phyloP scores from a whole-genome alignment of 768 basidiomycete genomes.

The Termitomyces sp. region DNA sequence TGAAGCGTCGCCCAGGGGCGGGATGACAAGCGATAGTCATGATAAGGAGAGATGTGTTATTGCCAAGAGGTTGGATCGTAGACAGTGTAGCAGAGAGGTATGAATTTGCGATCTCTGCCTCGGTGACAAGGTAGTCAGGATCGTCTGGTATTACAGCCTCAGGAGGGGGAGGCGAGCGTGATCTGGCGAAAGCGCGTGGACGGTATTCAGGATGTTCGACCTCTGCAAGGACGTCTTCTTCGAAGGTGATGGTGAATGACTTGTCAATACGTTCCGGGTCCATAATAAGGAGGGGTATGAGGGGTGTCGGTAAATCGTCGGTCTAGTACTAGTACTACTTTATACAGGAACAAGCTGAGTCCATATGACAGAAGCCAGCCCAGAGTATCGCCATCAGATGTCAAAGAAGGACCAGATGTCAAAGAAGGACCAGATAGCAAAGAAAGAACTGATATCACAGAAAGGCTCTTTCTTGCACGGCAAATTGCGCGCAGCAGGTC shows the following conservation, averaged over 20 bases:
- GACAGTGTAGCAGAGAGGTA: slow-evolving; percentile 18
- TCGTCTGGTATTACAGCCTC: neutral
- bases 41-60: slow-evolving; percentile 16
- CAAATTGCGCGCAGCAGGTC: neutral
- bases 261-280: slow-evolving; percentile 1
- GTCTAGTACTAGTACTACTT: neutral
- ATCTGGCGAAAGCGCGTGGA: slow-evolving; percentile 10
- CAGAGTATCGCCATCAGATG: neutral
- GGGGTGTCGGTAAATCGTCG: neutral
- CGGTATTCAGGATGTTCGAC: slow-evolving; percentile 4
- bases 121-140: slow-evolving; percentile 15
- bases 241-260: slow-evolving; percentile 15
- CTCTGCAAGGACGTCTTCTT: slow-evolving; percentile 13
- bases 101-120: slow-evolving; percentile 19
- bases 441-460: neutral
- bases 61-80: slow-evolving; percentile 18
- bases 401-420: neutral
- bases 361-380: too few species aligned
- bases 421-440: neutral
- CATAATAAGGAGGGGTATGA: slow-evolving; percentile 1
- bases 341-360: neutral
- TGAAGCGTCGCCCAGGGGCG: slow-evolving; percentile 16
- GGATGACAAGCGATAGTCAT: slow-evolving; percentile 17
- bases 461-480: too few species aligned
- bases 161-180: neutral